phyloP scores from a whole-genome alignment of 768 basidiomycete species.

The Punctularia strigosozonata region DNA sequence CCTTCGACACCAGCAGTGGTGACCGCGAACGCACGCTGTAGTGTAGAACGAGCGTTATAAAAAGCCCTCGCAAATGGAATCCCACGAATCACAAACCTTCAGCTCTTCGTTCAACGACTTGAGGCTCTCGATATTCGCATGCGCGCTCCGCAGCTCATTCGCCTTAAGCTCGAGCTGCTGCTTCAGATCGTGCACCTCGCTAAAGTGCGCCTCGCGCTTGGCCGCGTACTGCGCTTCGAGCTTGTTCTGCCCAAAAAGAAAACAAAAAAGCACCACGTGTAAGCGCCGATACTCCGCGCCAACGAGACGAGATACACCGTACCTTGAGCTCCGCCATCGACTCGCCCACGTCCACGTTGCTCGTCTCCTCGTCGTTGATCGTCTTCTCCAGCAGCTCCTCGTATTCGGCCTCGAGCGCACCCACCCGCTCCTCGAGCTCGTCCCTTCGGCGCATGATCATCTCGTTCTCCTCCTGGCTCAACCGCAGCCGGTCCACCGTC shows the following conservation, averaged over 20 bases:
- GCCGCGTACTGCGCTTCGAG: slow-evolving; percentile 89
- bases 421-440: slow-evolving; percentile 76
- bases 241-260: slow-evolving; percentile 50
- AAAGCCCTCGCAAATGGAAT: slow-evolving; percentile 5
- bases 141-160: slow-evolving; percentile 76
- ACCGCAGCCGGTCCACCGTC: slow-evolving; percentile 78
- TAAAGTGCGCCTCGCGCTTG: slow-evolving; percentile 80
- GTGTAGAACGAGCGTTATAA: slow-evolving; percentile 6
- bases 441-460: slow-evolving; percentile 70
- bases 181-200: slow-evolving; percentile 77
- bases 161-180: slow-evolving; percentile 80
- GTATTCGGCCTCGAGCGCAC: slow-evolving; percentile 82
- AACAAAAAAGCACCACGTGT: slow-evolving; percentile 7
- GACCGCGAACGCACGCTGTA: slow-evolving; percentile 89
- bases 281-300: slow-evolving; percentile 2
- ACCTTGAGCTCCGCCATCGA: slow-evolving; percentile 90
- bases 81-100: slow-evolving; percentile 52
- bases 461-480: slow-evolving; percentile 89
- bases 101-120: slow-evolving; percentile 97
- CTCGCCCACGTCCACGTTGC: slow-evolving; percentile 71
- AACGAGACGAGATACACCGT: too few species aligned
- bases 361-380: slow-evolving; percentile 79
- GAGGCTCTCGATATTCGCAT: slow-evolving; percentile 80
- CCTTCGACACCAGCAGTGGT: slow-evolving; percentile 96
- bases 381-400: slow-evolving; percentile 96